Evolutionary conservation across 2,329 filamentous ascomycete species (phyloP), one percentile per base, ranked within the genome.

Genomic region (Fusarium metavorans): DNA sequence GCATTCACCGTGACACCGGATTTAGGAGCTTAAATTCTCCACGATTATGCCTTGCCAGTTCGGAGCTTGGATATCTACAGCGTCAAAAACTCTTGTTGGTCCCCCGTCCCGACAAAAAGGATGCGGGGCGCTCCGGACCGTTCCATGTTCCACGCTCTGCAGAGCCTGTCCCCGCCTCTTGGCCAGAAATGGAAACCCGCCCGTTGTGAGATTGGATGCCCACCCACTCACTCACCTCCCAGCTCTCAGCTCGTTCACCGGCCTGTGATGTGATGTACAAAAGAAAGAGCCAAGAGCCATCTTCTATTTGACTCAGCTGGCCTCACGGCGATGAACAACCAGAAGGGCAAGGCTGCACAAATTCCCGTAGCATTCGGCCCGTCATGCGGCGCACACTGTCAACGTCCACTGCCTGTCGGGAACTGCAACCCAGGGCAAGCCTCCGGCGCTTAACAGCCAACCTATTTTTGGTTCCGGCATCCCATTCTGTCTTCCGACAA

Each of bases 131-230:
- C 64, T 43, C 66, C 68, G 71, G 65, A 64, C 71, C 71, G 70
- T 67, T 73, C 66, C 59, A 67, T 52, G 59, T 64, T 66, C 63
- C 60, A 63, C 58, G 59, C 32, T 50, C 41, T 41, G 20, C 23
- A 41, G 62, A 37, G 23, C 63, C 66, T 27, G 34, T 54, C 75
- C 76, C 76, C 73, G 67, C 71, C 66, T 73, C 71, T 67, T 76
- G 65, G 65, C 75, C 68, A 39, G 50, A 77, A 66, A 62, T 65
- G 75, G 76, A 60, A 69, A 70, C 41, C 62, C 37, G 59, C 56
- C 34, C 66, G 45, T 30, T 52, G 41, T 32, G 20, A 45, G 11
- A 27, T 50, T 50, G 45, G 45, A 48, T 61, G 13, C 48, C 16
- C 41, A 41, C 20, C 30, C 45, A 54, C 16, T 25, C 50, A n/a